phyloP scores from a whole-genome alignment of 2,329 filamentous ascomycete species.

The Penicillium polonicum region DNA sequence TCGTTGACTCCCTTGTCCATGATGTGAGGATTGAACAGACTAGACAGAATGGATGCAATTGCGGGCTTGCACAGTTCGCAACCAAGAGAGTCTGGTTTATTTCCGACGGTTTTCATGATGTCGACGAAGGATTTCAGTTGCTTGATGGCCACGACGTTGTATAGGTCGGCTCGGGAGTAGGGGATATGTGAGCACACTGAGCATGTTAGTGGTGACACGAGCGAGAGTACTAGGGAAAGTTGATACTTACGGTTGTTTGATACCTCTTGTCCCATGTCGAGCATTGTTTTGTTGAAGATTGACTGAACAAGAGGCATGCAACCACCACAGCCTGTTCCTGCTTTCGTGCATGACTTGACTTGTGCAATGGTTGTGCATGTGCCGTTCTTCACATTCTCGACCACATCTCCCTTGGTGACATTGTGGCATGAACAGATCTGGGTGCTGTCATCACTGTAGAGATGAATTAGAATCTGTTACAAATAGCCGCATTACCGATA shows the following conservation, averaged over 20 bases:
- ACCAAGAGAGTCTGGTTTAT: slow-evolving; percentile 68
- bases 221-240: background rate
- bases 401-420: slow-evolving; percentile 79
- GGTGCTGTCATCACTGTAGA: slow-evolving; percentile 65
- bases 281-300: slow-evolving; percentile 89
- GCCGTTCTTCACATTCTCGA: slow-evolving; percentile 69
- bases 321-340: slow-evolving; percentile 84
- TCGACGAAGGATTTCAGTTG: slow-evolving; percentile 68
- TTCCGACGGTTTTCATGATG: slow-evolving; percentile 77
- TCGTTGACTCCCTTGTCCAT: slow-evolving; percentile 69
- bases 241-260: slow-evolving; percentile 63
- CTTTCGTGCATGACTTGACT: slow-evolving; percentile 87
- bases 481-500: background rate
- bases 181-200: slow-evolving; percentile 76
- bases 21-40: slow-evolving; percentile 79
- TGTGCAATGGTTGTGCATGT: slow-evolving; percentile 78
- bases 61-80: slow-evolving; percentile 87
- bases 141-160: slow-evolving; percentile 83
- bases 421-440: slow-evolving; percentile 95
- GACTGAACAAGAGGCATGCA: slow-evolving; percentile 85
- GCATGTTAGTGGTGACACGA: slow-evolving; percentile 8
- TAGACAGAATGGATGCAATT: slow-evolving; percentile 76
- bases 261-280: slow-evolving; percentile 79
- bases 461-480: slow-evolving; percentile 15
- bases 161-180: slow-evolving; percentile 82